Percentiles rank a stretch among this genome's conserved stretches.
phyloP scores from a whole-genome alignment of 768 basidiomycete genomes.

The Candolleomyces aberdarensis region DNA sequence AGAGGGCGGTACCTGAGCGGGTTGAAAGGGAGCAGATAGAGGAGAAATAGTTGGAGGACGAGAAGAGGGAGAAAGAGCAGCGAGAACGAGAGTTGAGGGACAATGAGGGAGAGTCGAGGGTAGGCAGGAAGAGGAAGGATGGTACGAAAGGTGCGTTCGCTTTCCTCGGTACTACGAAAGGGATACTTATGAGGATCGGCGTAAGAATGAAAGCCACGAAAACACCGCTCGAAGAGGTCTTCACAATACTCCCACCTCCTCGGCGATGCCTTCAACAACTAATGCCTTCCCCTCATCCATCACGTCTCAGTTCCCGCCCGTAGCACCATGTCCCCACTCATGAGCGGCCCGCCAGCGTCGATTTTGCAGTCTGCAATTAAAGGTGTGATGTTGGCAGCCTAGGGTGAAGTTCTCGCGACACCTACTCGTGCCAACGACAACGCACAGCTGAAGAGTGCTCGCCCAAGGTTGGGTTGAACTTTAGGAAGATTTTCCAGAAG shows the following conservation, averaged over 20 bases:
- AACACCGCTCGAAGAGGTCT: constrained; percentile 68
- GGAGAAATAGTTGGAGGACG: constrained; percentile 47
- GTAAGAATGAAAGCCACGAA: constrained; percentile 38
- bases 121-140: not conserved
- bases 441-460: constrained; percentile 42
- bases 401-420: constrained; percentile 71
- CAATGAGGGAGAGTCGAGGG: not conserved
- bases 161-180: not conserved
- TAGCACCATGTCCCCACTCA: constrained; percentile 31
- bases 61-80: constrained; percentile 42
- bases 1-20: constrained; percentile 47
- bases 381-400: constrained; percentile 75
- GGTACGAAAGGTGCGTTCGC: not conserved
- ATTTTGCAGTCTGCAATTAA: constrained; percentile 53
- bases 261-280: constrained; percentile 12
- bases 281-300: constrained; percentile 20
- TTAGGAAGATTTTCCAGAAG: constrained; percentile 70
- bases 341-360: constrained; percentile 27
- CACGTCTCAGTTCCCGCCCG: constrained; percentile 25
- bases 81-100: constrained; percentile 6
- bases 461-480: constrained; percentile 70
- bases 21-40: constrained; percentile 50
- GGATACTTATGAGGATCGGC: not conserved
- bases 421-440: constrained; percentile 46
- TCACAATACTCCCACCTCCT: no score